A percentile compares a stretch with the other conserved stretches of the same genome.
Evolutionary conservation across 768 basidiomycete genomes (phyloP).

Genomic region (Boletus huronensis): DNA sequence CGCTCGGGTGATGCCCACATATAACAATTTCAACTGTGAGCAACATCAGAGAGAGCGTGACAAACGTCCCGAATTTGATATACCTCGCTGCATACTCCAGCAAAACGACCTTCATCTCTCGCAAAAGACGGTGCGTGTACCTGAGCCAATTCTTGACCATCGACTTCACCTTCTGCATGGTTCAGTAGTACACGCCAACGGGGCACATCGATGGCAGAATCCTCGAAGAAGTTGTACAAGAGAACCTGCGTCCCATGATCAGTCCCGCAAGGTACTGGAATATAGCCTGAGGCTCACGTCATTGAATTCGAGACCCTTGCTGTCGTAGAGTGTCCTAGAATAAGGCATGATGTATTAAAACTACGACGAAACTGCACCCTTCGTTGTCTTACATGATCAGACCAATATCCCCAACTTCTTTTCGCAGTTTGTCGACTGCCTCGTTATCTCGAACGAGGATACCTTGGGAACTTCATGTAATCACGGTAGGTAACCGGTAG

Average conservation of each 20-base stretch:
- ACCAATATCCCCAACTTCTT: constrained; percentile 56
- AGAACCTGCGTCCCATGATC: constrained; percentile 47
- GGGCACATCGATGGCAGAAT: constrained; percentile 46
- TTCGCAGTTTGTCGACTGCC: constrained; percentile 44
- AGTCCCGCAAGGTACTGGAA: neutral
- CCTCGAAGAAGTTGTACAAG: constrained; percentile 71
- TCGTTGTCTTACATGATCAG: constrained; percentile 47
- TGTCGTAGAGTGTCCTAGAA: constrained; percentile 31
- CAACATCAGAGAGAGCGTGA: neutral
- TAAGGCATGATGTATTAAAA: neutral
- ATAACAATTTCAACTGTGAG: constrained; percentile 58
- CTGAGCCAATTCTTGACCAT: constrained; percentile 8
- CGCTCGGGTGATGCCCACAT: constrained; percentile 70
- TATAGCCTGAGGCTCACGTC: constrained; percentile 7
- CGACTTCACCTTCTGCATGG: constrained; percentile 26
- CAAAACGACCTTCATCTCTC: constrained; percentile 44
- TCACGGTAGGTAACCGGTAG: neutral
- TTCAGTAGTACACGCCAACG: constrained; percentile 63
- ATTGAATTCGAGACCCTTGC: constrained; percentile 30
- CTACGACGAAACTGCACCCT: neutral
- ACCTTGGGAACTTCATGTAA: constrained; percentile 35
- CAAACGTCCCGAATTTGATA: neutral
- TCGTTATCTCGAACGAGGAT: constrained; percentile 65
- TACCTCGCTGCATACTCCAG: constrained; percentile 58
- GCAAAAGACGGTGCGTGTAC: constrained; percentile 43